Base-by-base conservation (phyloP, 2,329 filamentous ascomycete genomes). In the Didymella pinodella region DNA sequence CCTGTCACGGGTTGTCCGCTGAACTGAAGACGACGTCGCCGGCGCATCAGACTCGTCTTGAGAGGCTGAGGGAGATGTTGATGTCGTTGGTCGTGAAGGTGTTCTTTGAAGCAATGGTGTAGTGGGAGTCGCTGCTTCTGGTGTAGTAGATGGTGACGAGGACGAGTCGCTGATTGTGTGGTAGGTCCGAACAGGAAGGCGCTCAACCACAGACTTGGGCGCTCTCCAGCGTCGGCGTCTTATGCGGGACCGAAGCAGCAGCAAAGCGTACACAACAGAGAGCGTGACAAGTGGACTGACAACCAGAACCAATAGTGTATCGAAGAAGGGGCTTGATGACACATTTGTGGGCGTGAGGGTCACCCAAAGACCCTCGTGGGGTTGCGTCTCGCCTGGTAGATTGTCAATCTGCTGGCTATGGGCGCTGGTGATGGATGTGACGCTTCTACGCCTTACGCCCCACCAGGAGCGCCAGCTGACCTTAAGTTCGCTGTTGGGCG, bases 161-260 rank as follows among this genome's bases (percentile, higher is more conserved):
- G 85, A 86, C 68, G 70, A 85, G 70, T 75, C 85, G 79, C 76
- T 86, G 1, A 97, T 91, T 0, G 93, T 96, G 70, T 96, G 93
- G 72, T 97, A 99, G 0, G 93, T 98, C 59, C 94, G 88, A 14
- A 99, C 93, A 2, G 95, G 95, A n/a, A 99, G 84, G 58, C 91
- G 89, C 67, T 97, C 93, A 18, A 99, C 93, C 0, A 99, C 88
- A 0, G 92, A 96, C 78, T 99, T 99, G 5, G 95, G 95, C n/a
- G 95, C 95, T 69, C 95, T 88, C 94, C 95, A 99, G 67, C 94
- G 86, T 63, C 94, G 86, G 59, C 94, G 86, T 49, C 94, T 89
- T 67, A 97, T 96, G 59, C 93, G 90, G 46, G 93, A 93, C 54
- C 95, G 89, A 36, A 98, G 82, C 40, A 98, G 85, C 5, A 98